A percentile compares a stretch with the other conserved stretches of the same genome.
Evolutionary conservation across 2,329 filamentous ascomycete genomes (phyloP).

Genomic region (Phaeosphaeria sp.): DNA sequence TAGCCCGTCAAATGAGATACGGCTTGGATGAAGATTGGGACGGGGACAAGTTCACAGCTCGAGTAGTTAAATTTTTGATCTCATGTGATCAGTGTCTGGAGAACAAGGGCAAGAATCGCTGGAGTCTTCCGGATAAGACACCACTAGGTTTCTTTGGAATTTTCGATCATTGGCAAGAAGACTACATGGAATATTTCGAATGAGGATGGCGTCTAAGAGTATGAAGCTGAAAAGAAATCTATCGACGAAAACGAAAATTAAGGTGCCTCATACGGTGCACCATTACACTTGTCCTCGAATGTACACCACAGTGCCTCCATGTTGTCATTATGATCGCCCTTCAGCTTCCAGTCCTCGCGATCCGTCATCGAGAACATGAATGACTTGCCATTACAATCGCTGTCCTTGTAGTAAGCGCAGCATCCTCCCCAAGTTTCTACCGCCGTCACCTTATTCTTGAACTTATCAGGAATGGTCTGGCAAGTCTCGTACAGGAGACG

Average conservation of each 20-base stretch:
- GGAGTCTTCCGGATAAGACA: background rate
- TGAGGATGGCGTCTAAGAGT: background rate
- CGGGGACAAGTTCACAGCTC: background rate
- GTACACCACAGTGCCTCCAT: background rate
- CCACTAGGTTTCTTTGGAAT: background rate
- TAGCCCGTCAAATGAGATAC: background rate
- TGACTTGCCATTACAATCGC: background rate
- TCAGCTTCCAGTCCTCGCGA: background rate
- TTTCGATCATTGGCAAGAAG: background rate
- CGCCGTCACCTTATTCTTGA: background rate
- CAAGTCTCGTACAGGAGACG: background rate
- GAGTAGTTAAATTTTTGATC: background rate
- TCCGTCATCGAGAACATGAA: background rate
- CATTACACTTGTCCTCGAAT: background rate
- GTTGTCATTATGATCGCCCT: background rate
- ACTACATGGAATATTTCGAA: background rate
- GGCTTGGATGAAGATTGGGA: background rate
- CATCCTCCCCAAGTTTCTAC: background rate
- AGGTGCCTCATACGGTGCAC: background rate
- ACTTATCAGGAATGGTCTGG: background rate
- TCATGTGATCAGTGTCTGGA: background rate
- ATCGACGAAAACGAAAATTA: background rate
- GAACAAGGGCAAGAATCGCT: background rate
- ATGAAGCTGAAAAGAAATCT: background rate
- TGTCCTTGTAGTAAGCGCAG: background rate